Evolutionary conservation across 2,329 filamentous ascomycete species (phyloP), one percentile per base, ranked within the genome.

Genomic region (Botrytis fabae): DNA sequence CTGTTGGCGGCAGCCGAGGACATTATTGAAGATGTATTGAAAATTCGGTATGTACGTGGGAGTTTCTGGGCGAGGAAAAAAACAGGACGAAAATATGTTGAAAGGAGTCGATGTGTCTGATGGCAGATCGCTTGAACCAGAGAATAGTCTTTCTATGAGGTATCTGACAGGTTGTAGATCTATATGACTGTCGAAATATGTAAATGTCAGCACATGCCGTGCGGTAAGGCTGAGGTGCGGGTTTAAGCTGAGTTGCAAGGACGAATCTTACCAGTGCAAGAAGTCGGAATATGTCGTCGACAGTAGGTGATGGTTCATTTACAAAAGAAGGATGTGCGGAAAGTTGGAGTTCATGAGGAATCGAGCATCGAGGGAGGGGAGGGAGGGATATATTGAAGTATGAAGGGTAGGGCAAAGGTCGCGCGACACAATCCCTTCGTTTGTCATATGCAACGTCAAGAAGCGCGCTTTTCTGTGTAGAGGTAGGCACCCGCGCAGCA

Each of bases 1-100:
- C 80, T 80, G 75, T 81, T 80, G 44, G 78, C 78, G 57, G 79
- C 79, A 59, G 80, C 77, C 74, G 81, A 81, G 75, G 81, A 79
- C 79, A 81, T 80, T 69, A 65, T 65, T 57, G 73, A 71, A 75
- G 81, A 79, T 81, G 82, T 83, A 85, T 76, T 71, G 70, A 71
- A 73, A 63, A 57, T 66, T 70, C 61, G 73, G 69, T 74, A 57
- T 73, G 60, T 74, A 73, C 70, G 73, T 74, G 65, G 70, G 75
- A 65, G 63, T 70, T 64, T 64, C 51, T 60, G 63, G 59, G 60
- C 61, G 65, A 73, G 71, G 74, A 71, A 74, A 69, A 72, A 71
- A 71, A 51, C 28, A 68, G 12, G 74, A 64, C 69, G 38, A 69
- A 72, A 74, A 75, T 75, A 77, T 77, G 71, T 72, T 74, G 72